Evolutionary conservation across 306 rosid species (phyloP).

Genomic region (Sechiopsis laciniata): DNA sequence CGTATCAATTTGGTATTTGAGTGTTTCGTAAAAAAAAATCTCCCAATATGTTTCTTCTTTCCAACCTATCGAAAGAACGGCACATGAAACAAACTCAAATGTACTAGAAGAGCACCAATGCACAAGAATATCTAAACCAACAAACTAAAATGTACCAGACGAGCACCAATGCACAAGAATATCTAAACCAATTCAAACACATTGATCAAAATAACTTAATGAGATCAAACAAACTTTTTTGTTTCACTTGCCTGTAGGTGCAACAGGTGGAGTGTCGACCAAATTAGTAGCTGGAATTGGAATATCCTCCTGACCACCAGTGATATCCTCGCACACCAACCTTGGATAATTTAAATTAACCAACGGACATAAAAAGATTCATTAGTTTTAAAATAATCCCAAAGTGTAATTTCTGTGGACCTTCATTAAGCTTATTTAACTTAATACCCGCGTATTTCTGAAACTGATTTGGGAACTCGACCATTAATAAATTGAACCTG

Average conservation of each 20-base stretch:
- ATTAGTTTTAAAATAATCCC: constrained; percentile 14
- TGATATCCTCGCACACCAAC: constrained; percentile 80
- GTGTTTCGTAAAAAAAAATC: too few species aligned
- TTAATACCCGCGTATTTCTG: constrained; percentile 81
- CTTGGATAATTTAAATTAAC: constrained; percentile 37
- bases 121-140: constrained; percentile 16
- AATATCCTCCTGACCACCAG: constrained; percentile 61
- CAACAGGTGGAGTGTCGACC: constrained; percentile 81
- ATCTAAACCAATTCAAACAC: constrained; percentile 9
- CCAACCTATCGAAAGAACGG: constrained; percentile 3
- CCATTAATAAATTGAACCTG: constrained; percentile 80
- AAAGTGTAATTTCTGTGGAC: constrained; percentile 11
- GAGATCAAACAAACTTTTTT: neutral
- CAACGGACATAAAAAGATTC: neutral
- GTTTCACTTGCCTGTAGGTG: constrained; percentile 72
- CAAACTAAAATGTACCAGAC: neutral
- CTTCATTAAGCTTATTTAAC: neutral
- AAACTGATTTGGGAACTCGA: constrained; percentile 67
- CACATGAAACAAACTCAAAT: constrained; percentile 1
- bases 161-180: neutral
- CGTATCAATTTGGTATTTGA: neutral
- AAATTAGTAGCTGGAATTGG: constrained; percentile 92
- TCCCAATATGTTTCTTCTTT: too few species aligned
- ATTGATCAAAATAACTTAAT: constrained; percentile 4
- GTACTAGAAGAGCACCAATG: neutral